These are phyloP conservation scores for Cladophialophora immunda DNA, from an alignment of 2,329 filamentous ascomycete species.

Conservation along the genomic window DNA sequence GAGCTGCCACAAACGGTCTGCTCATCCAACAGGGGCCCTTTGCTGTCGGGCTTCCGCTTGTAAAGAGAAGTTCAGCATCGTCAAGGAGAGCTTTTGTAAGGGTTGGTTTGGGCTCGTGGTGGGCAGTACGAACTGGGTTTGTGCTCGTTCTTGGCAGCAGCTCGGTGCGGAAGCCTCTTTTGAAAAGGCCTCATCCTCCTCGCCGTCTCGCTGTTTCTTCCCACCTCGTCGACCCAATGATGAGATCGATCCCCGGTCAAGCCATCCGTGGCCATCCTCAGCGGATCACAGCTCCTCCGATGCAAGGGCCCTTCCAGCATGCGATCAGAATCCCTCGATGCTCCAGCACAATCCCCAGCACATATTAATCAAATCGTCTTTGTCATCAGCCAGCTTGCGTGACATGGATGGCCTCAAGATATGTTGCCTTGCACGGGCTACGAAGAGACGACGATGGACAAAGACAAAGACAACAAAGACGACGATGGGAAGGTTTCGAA, in stretches of 20 bases:
- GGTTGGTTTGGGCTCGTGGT: background rate
- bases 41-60: background rate
- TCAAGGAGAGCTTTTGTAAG: background rate
- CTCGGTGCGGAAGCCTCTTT: background rate
- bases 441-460: slow-evolving; percentile 12
- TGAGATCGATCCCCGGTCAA: background rate
- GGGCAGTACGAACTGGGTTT: background rate
- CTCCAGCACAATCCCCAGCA: background rate
- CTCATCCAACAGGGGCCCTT: background rate
- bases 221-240: background rate
- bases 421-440: background rate
- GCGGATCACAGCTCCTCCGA: background rate
- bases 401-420: slow-evolving; percentile 9
- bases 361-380: background rate
- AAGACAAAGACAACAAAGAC: slow-evolving; percentile 4
- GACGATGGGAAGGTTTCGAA: background rate
- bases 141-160: background rate
- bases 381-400: background rate
- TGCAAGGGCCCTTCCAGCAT: background rate
- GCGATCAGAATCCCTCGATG: background rate
- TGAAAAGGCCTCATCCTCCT: background rate
- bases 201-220: background rate
- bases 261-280: background rate
- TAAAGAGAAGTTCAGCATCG: background rate
- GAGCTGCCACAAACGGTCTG: background rate